phyloP scores from a whole-genome alignment of 2,329 filamentous ascomycete species.

The Lecanoromycetidae sp. region DNA sequence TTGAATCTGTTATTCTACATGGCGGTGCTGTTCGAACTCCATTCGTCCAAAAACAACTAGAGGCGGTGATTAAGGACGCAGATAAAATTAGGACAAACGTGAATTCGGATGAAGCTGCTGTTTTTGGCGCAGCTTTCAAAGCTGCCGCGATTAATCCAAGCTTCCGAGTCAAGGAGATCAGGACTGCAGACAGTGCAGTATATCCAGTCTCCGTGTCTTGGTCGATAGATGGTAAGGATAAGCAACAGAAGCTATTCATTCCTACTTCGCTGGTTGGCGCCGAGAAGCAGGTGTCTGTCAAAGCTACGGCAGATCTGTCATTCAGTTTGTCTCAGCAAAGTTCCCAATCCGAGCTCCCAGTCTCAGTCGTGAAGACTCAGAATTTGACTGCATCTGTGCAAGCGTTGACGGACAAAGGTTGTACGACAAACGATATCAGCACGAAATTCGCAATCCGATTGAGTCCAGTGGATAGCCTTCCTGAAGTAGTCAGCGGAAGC shows the following conservation, averaged over 20 bases:
- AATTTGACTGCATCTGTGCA: constrained; percentile 80
- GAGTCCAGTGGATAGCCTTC: constrained; percentile 60
- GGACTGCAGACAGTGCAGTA: constrained; percentile 60
- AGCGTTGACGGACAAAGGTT: constrained; percentile 65
- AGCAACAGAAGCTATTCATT: constrained; percentile 73
- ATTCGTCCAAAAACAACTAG: constrained; percentile 82
- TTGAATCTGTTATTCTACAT: constrained; percentile 86
- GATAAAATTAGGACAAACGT: constrained; percentile 86
- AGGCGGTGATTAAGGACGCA: constrained; percentile 56
- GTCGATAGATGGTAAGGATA: constrained; percentile 56
- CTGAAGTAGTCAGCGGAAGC: constrained; percentile 61
- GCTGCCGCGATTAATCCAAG: constrained; percentile 83
- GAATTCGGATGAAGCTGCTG: constrained; percentile 92
- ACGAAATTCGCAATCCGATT: constrained; percentile 70
- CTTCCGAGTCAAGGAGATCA: constrained; percentile 96
- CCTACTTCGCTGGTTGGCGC: constrained; percentile 62
- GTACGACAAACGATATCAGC: constrained; percentile 61
- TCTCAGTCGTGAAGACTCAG: constrained; percentile 58
- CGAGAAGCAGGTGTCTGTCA: constrained; percentile 74
- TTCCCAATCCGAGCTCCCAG: constrained; percentile 43
- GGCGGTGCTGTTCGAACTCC: constrained; percentile 83
- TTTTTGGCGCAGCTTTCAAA: constrained; percentile 90
- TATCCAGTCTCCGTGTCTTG: constrained; percentile 70
- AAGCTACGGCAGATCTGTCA: constrained; percentile 68
- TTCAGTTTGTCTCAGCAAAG: constrained; percentile 70